Evolutionary conservation across 2,329 filamentous ascomycete genomes (phyloP).

Genomic region (Cryphonectria carpinicola): DNA sequence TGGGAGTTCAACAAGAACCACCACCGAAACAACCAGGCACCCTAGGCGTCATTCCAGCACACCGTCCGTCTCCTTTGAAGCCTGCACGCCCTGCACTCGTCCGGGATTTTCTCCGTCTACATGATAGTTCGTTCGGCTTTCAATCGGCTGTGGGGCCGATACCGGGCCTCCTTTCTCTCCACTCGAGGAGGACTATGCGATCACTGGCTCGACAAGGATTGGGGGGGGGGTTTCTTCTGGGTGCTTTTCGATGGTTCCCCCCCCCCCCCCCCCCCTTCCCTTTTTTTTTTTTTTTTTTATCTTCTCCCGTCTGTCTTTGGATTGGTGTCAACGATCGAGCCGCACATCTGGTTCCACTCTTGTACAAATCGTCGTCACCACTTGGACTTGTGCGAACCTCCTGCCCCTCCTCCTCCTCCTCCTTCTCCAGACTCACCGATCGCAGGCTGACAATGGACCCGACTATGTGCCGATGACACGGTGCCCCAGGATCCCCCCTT

Average conservation of each 20-base stretch:
- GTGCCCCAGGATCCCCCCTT: background rate
- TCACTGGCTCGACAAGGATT: background rate
- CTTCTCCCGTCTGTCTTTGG: slow-evolving; percentile 12
- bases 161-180: slow-evolving; percentile 20
- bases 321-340: slow-evolving; percentile 13
- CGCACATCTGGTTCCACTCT: slow-evolving; percentile 18
- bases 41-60: slow-evolving; percentile 1
- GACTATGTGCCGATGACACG: slow-evolving; percentile 8
- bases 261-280: too few species aligned
- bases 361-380: slow-evolving; percentile 17
- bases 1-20: background rate
- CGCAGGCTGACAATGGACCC: background rate
- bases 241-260: too few species aligned
- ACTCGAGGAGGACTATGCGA: slow-evolving; percentile 7
- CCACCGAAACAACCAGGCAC: background rate
- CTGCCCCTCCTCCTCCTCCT: background rate
- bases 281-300: background rate
- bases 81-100: background rate
- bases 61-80: background rate
- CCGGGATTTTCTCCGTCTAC: slow-evolving; percentile 3
- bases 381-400: slow-evolving; percentile 5
- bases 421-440: background rate
- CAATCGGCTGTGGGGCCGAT: slow-evolving; percentile 27
- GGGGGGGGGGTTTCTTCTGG: background rate
- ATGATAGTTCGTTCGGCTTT: slow-evolving; percentile 6